Evolutionary conservation across 768 basidiomycete species (phyloP), one percentile per base, ranked within the genome.

Genomic region (Symmetrospora coprosmae): DNA sequence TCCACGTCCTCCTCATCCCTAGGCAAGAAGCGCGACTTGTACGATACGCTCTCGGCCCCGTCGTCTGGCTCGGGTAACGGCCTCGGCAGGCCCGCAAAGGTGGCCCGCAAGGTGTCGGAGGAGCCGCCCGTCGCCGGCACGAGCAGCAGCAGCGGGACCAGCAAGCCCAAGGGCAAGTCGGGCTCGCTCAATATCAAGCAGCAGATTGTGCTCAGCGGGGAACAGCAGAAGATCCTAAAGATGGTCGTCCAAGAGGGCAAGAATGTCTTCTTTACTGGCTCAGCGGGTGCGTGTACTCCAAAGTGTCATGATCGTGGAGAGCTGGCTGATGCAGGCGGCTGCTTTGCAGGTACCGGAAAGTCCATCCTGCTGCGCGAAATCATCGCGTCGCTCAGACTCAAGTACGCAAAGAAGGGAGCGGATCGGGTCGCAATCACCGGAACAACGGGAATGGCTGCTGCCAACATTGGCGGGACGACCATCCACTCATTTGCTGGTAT

Each of bases 401-500:
- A 76, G 65, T 73, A 78, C 68, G 48, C 35, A 23, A 59, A 63
- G 11, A 83, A 75, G 4, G 55, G 40, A 17, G 28, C 52, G 11
- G 67, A 68, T 51, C 65, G 64, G 17, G 81, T 97, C 23, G 92
- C 90, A 13, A 81, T 99, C 62, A 96, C 92, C 3, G 94, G 92
- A 9, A 90, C 90, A 3, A 96, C 91, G 21, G 90, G 90, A 40
- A 94, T 99, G 68, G 92, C 92, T 6, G 92, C 92, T 7, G 96
- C 92, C 72, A 97, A 99, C 66, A 90, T 99, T 50, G 92, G 94
- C 9, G 92, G 92, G 40, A 81, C 87, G 19, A 97, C 92, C 0
- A 80, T 97, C 34, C 92, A 99, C 71, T 92, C 88, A 0, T 99
- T 94, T 70, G 82, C 85, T n/a, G 91, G 92, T 0, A 86, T 92